Evolutionary conservation across 2,329 filamentous ascomycete genomes (phyloP), one percentile per base, ranked within the genome.

Genomic region (Stagonosporopsis tanaceti): DNA sequence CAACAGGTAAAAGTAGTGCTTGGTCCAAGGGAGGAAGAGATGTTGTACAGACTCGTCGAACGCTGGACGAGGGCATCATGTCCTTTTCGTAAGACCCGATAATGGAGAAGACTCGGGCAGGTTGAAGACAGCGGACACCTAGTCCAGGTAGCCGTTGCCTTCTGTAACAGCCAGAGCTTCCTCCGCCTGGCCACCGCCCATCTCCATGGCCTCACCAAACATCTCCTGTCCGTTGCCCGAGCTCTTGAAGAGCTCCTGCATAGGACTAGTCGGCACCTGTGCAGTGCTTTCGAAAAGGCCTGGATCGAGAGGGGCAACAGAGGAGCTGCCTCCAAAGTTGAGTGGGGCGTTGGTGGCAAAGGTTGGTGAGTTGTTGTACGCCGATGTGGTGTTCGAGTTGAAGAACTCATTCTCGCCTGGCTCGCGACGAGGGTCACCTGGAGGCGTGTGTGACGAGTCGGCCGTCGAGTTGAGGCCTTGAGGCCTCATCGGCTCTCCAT

Each of bases 401-500:
- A 76, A 76, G 58, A 75, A 76, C 17, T 76, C 73, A 20, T 66
- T 65, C 17, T 72, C 69, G 6, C 66, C 67, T 35, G 66, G 68
- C 24, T 63, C 62, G 47, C 68, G 70, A 25, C 69, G 70, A 27
- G 77, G 72, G 40, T 76, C 67, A 34, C 75, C 71, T 11, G 76
- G 71, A n/a, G 74, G 70, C 24, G 75, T 76, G 57, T 77, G 68
- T 42, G 73, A 76, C 35, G 67, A 63, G 37, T 75, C 74, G 15
- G 74, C 71, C 22, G 74, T 71, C 12, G 75, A 71, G 47, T 75
- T 74, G 8, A 76, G 64, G 40, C 65, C 63, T 47, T 72, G 70
- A 1, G 72, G 69, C 35, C 74, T 71, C 4, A 62, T 59, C 30
- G 55, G 61, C 59, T 85, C 82, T 2, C 60, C 45, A 4, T 88